Evolutionary conservation across 148 eudicot species (phyloP), one percentile per base, ranked within the genome.

Genomic region (Linanthus parryae): DNA sequence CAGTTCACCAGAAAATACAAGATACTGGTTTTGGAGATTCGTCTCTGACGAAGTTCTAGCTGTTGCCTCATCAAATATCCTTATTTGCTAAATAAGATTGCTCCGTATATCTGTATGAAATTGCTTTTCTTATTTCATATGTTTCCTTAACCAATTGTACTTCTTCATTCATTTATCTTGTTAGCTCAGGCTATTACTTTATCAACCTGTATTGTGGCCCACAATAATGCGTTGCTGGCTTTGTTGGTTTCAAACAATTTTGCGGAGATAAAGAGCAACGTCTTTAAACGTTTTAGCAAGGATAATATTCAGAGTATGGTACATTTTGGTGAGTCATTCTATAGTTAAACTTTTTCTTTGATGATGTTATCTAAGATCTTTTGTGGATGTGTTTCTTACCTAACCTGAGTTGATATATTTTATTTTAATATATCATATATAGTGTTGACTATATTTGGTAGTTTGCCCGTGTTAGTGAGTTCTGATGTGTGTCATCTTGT

Each of bases 181-280:
- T 75, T 91, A 84, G 98, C 84, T 69, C 95, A 91, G 80, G 94
- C 95, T 24, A 79, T 91, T 39, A 87, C 98, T 57, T 70, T 91
- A 72, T 91, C 98, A 40, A 87, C 95, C 30, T 91, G 98, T 77
- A 91, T 91, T 54, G 98, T 91, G 18, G 95, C 98, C 61, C 98
- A 91, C 50, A 91, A 91, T 64, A 91, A 91, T 75, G 84, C 98
- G 29, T 74, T 91, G 67, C 66, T 81, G 58, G 98, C 98, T 53
- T 59, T 91, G 72, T 76, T 91, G 68, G 94, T 91, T 39, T 91
- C 98, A 21, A 91, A 84, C 75, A 91, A 87, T 65, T 91, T 91
- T 61, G 68, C 95, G 25, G 98, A 91, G 81, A 91, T 91, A 41
- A 91, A 91, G 68, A 91, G 98, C 85, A 91, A 79, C 21, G 98